Base-by-base conservation (phyloP, 371 early-diverging fungal genomes). In the Mucor racemosus region DNA sequence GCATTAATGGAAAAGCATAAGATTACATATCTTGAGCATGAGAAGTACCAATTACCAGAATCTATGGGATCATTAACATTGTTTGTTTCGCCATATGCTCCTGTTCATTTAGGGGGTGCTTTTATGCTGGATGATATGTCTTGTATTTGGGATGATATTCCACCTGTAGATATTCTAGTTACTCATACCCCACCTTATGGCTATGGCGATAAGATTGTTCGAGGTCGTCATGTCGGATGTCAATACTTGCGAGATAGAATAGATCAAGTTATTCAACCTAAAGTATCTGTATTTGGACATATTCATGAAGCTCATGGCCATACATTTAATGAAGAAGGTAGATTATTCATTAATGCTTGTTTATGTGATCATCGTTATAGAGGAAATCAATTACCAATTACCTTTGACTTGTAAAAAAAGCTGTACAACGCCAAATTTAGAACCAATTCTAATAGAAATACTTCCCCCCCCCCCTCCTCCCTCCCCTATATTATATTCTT, bases 21-120 rank as follows among this genome's bases (percentile, higher is more conserved):
- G 2, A 71, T 87, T 13, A 58, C 69, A 8, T 87, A 86, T 62
- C 73, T 87, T 10, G 78, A 87, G 39, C 84, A 87, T 42, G 72
- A 80, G 53, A 26, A 48, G 0, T 86, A 64, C 34, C 73, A 61
- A 44, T 57, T 86, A 17, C 82, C 84, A 13, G 55, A 58, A 6
- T 54, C 50, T 0, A 50, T 77, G 5, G 81, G 81, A 26, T 80
- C 79, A 5, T 71, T 71, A 31, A 66, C 66, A 8, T 31, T 85
- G 41, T 87, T 81, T 67, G 86, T 76, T 11, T 82, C 83, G 34
- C 88, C 88, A 7, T 86, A 82, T 73, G 70, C 84, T 10, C 86
- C 86, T 13, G 65, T 75, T 7, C 86, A 85, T 66, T 66, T 68
- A 4, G 77, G 78, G 6, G 87, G 88, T 56, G 88, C 84, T 11